These are phyloP conservation scores for Pseudogymnoascus sp. DNA, from an alignment of 2,329 filamentous ascomycete species.

Conservation along the genomic window DNA sequence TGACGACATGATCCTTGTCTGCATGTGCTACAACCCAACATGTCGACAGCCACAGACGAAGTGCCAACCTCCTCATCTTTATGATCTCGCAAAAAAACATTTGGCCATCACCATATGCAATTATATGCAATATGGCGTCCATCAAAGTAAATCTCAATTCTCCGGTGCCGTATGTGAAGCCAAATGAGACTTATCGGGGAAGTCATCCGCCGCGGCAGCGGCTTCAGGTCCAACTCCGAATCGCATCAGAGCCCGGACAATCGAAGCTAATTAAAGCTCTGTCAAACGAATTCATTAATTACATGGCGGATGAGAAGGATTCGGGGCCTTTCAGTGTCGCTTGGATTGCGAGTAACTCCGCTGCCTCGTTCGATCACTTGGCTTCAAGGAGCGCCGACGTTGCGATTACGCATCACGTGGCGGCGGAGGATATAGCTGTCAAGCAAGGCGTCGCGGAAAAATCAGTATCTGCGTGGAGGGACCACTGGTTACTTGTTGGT, in stretches of 20 bases:
- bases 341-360: conserved; percentile 41
- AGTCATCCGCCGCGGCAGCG: neutral
- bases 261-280: conserved; percentile 30
- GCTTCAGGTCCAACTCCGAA: conserved; percentile 21
- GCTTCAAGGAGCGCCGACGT: conserved; percentile 34
- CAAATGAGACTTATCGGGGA: neutral
- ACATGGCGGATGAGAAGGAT: conserved; percentile 24
- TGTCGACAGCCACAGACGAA: neutral
- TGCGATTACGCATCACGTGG: conserved; percentile 39
- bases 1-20: conserved; percentile 4
- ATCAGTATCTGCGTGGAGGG: conserved; percentile 39
- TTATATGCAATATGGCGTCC: conserved; percentile 2
- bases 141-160: conserved; percentile 7
- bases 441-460: conserved; percentile 31
- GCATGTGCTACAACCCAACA: conserved; percentile 1
- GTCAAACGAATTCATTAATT: conserved; percentile 32
- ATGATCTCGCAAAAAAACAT: neutral
- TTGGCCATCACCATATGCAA: conserved; percentile 2
- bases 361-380: conserved; percentile 38
- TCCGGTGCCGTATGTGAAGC: neutral
- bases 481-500: conserved; percentile 41
- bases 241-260: conserved; percentile 31
- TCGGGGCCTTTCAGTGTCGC: conserved; percentile 34
- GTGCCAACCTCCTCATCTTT: neutral
- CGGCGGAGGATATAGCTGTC: conserved; percentile 38